These are phyloP conservation scores for Medicago ruthenica DNA, from an alignment of 306 rosid species.

Conservation along the genomic window DNA sequence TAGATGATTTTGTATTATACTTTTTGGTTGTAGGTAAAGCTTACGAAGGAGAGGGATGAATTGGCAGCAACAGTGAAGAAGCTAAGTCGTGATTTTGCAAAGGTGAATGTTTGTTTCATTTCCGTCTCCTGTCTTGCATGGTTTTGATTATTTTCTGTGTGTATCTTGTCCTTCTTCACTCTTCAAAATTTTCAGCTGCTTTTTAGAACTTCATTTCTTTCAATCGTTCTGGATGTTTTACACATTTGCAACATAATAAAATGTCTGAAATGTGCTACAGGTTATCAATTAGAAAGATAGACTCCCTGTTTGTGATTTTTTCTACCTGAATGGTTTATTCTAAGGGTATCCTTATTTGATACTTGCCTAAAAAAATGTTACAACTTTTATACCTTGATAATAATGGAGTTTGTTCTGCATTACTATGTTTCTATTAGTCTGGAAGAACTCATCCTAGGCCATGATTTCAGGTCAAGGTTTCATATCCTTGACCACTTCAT, in stretches of 20 bases:
- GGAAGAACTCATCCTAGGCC: conserved; percentile 4
- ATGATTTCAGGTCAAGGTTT: not conserved
- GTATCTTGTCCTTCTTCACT: not conserved
- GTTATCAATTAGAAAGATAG: not conserved
- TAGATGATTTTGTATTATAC: conserved; percentile 17
- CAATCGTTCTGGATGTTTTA: conserved; percentile 3
- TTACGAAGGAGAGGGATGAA: conserved; percentile 78
- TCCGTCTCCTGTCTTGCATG: not conserved
- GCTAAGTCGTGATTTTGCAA: conserved; percentile 83
- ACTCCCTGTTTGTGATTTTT: conserved; percentile 6
- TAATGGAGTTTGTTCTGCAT: conserved; percentile 19
- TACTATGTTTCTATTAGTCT: not conserved
- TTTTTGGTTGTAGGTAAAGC: conserved; percentile 57
- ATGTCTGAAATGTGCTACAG: not conserved
- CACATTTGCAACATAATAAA: not conserved
- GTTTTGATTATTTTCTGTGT: conserved; percentile 3
- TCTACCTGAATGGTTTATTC: conserved; percentile 12
- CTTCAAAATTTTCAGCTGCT: conserved; percentile 11
- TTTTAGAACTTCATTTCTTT: not conserved
- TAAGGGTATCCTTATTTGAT: not conserved
- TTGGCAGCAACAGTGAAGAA: conserved; percentile 70
- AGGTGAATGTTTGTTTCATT: conserved; percentile 53
- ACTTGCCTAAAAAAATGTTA: conserved; percentile 15
- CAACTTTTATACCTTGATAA: conserved; percentile 12
- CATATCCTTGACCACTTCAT: conserved; percentile 12